phyloP scores from a whole-genome alignment of 306 rosid genomes.

The Sicyos edulis region DNA sequence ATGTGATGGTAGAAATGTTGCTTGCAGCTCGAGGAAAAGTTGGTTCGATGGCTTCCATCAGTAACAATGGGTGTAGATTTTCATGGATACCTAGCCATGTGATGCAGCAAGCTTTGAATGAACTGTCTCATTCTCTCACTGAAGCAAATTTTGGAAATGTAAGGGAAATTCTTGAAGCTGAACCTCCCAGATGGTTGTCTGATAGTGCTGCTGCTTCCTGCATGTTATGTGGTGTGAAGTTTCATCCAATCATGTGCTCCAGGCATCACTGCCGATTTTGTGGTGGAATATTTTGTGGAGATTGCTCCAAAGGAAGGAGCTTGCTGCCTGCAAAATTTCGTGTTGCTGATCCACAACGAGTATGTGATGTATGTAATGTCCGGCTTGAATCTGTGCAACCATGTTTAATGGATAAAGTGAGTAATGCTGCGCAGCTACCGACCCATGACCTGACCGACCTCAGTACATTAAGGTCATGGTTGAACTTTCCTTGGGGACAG shows the following conservation, averaged over 20 bases:
- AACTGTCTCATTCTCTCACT: constrained; percentile 82
- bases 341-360: constrained; percentile 76
- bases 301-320: constrained; percentile 82
- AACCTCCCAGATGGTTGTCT: constrained; percentile 93
- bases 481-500: constrained; percentile 92
- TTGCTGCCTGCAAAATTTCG: constrained; percentile 73
- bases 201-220: constrained; percentile 86
- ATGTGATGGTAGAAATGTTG: constrained; percentile 82
- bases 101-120: constrained; percentile 89
- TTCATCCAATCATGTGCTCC: constrained; percentile 90
- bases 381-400: constrained; percentile 84
- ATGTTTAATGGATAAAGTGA: constrained; percentile 81
- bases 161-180: constrained; percentile 68
- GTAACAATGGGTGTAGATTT: constrained; percentile 32
- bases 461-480: constrained; percentile 87
- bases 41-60: constrained; percentile 57
- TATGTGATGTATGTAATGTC: constrained; percentile 89
- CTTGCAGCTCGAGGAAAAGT: constrained; percentile 80
- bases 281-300: constrained; percentile 95
- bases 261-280: constrained; percentile 98
- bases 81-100: constrained; percentile 61
- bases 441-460: constrained; percentile 88
- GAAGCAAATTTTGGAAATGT: constrained; percentile 62
- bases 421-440: constrained; percentile 87
- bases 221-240: constrained; percentile 86